phyloP scores from a whole-genome alignment of 2,329 filamentous ascomycete genomes.

The Botrytis sinoallii region DNA sequence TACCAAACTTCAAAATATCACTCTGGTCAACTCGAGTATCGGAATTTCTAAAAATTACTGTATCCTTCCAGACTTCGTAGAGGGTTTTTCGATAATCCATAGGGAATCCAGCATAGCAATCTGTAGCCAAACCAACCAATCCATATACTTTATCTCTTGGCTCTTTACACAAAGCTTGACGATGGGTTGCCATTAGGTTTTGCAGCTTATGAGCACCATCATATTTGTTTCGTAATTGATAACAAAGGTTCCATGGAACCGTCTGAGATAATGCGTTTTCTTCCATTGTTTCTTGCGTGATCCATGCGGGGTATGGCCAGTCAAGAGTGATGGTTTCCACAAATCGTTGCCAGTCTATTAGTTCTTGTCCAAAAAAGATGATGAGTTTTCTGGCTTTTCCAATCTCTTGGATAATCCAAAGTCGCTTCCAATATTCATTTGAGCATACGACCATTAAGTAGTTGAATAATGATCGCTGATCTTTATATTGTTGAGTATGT shows the following conservation, averaged over 20 bases:
- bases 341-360: slow-evolving; percentile 18
- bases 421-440: slow-evolving; percentile 27
- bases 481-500: background rate
- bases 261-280: background rate
- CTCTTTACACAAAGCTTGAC: slow-evolving; percentile 33
- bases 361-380: slow-evolving; percentile 30
- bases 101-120: slow-evolving; percentile 30
- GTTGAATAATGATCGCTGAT: background rate
- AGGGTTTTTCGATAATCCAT: slow-evolving; percentile 35
- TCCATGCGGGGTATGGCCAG: background rate
- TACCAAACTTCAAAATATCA: slow-evolving; percentile 18
- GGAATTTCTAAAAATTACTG: slow-evolving; percentile 31
- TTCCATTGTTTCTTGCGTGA: background rate
- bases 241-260: slow-evolving; percentile 26
- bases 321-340: background rate
- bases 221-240: slow-evolving; percentile 23
- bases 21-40: background rate
- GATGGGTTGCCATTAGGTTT: slow-evolving; percentile 31
- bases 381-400: slow-evolving; percentile 28
- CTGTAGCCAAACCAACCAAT: slow-evolving; percentile 34
- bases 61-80: slow-evolving; percentile 35
- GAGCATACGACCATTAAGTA: slow-evolving; percentile 20
- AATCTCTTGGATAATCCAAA: slow-evolving; percentile 37
- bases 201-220: slow-evolving; percentile 23
- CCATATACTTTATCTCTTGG: slow-evolving; percentile 37